phyloP scores from a whole-genome alignment of 768 basidiomycete genomes.

The Nidularia pulvinata region DNA sequence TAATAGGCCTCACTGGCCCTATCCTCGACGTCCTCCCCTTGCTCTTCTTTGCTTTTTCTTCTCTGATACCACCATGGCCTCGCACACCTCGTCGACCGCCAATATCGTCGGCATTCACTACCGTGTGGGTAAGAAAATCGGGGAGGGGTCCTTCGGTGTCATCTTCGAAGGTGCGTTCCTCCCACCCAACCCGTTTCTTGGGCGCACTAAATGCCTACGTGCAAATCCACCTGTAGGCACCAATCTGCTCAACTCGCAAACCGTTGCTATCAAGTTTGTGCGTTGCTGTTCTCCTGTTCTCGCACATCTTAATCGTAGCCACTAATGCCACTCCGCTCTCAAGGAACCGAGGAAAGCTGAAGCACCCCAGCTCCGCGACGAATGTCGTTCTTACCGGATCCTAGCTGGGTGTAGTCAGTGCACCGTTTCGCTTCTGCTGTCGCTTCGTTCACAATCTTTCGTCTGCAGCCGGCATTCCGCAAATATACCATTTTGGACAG shows the following conservation, averaged over 20 bases:
- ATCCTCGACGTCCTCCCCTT: conserved; percentile 17
- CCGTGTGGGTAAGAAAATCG: conserved; percentile 98
- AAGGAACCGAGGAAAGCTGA: conserved; percentile 93
- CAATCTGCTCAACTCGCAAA: conserved; percentile 97
- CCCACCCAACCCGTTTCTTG: conserved; percentile 3
- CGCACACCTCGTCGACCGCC: conserved; percentile 61
- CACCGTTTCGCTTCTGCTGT: conserved; percentile 2
- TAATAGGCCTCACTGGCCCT: conserved; percentile 28
- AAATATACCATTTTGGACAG: conserved; percentile 99
- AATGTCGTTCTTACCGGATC: conserved; percentile 97
- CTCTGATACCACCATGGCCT: conserved; percentile 42
- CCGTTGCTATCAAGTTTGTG: conserved; percentile 99
- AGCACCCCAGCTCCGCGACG: conserved; percentile 96
- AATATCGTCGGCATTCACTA: conserved; percentile 97
- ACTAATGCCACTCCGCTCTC: conserved; percentile 8
- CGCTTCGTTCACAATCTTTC: conserved; percentile 9
- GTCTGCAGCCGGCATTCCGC: conserved; percentile 86
- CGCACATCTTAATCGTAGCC: conserved; percentile 6
- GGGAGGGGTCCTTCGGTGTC: conserved; percentile 98
- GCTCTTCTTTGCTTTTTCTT: conserved; percentile 6
- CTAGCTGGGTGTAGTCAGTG: conserved; percentile 86
- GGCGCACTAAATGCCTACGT: not conserved
- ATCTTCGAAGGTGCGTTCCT: conserved; percentile 73
- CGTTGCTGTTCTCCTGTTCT: conserved; percentile 31
- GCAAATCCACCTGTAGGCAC: conserved; percentile 58